Conservation (phyloP, 2,329 filamentous ascomycete species). For the Chaetomiaceae sp. region DNA sequence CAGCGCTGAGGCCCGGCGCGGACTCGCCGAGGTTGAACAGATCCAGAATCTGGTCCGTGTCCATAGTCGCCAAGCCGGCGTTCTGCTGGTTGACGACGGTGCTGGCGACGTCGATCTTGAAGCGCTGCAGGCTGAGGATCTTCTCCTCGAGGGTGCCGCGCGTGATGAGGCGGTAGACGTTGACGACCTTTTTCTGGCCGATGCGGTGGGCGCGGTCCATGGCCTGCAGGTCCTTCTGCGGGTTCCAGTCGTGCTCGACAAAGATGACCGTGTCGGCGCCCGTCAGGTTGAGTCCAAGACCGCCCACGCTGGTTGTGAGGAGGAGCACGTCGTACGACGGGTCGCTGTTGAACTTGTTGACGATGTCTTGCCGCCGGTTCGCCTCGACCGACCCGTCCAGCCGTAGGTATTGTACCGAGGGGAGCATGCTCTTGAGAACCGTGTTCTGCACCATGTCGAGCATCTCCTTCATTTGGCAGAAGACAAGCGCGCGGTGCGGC, state of each 20-base stretch:
- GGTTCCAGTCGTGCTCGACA: slow-evolving; percentile 99
- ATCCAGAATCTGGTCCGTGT: slow-evolving; percentile 96
- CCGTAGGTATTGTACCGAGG: slow-evolving; percentile 87
- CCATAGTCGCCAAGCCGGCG: slow-evolving; percentile 89
- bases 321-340: slow-evolving; percentile 93
- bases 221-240: slow-evolving; percentile 95
- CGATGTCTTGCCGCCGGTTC: slow-evolving; percentile 90
- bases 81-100: slow-evolving; percentile 99
- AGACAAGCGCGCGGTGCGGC: slow-evolving; percentile 90
- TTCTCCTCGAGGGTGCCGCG: slow-evolving; percentile 96
- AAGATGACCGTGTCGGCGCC: slow-evolving; percentile 99
- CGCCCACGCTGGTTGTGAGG: slow-evolving; percentile 91
- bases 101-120: slow-evolving; percentile 98
- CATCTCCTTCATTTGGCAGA: slow-evolving; percentile 99
- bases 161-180: slow-evolving; percentile 95
- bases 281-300: slow-evolving; percentile 88
- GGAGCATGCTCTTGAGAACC: slow-evolving; percentile 85
- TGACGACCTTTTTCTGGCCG: slow-evolving; percentile 99
- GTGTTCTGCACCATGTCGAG: slow-evolving; percentile 96
- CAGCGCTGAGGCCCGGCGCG: slow-evolving; percentile 55
- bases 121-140: slow-evolving; percentile 94
- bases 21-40: slow-evolving; percentile 87
- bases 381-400: slow-evolving; percentile 91
- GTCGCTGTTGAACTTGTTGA: slow-evolving; percentile 98
- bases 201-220: slow-evolving; percentile 99